Conservation (phyloP, 192 early-diverging fungal genomes). For the Coemansia sp. region DNA sequence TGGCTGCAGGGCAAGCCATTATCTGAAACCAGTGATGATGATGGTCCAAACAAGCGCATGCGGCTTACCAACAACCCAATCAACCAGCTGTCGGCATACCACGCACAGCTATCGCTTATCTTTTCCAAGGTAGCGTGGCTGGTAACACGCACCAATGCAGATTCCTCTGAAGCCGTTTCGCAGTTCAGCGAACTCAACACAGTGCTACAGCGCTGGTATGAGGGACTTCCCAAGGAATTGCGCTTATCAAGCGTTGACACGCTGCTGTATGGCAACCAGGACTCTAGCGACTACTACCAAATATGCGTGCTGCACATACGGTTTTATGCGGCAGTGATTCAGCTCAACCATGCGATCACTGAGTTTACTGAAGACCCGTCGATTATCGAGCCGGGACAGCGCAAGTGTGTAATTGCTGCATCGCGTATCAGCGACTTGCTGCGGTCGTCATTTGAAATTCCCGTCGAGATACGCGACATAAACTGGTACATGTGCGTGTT, state of each 20-base stretch:
- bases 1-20: constrained; percentile 30
- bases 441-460: constrained; percentile 47
- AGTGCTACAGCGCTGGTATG: constrained; percentile 51
- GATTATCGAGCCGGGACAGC: constrained; percentile 45
- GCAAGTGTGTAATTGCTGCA: constrained; percentile 52
- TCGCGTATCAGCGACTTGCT: constrained; percentile 48
- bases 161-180: constrained; percentile 32
- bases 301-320: constrained; percentile 47
- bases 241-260: constrained; percentile 41
- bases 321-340: constrained; percentile 47
- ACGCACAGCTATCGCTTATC: constrained; percentile 50
- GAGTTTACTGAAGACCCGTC: constrained; percentile 49
- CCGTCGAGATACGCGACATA: constrained; percentile 45
- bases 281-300: constrained; percentile 41
- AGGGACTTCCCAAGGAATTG: constrained; percentile 52
- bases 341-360: constrained; percentile 52
- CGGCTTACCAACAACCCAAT: constrained; percentile 27
- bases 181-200: constrained; percentile 53
- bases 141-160: constrained; percentile 38
- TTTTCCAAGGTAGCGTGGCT: constrained; percentile 56
- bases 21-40: neutral
- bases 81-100: constrained; percentile 45
- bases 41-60: constrained; percentile 20
- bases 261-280: constrained; percentile 30
- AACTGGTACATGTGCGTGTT: constrained; percentile 58